These are phyloP conservation scores for Fusarium sp. DNA, from an alignment of 2,329 filamentous ascomycete genomes.

Conservation along the genomic window DNA sequence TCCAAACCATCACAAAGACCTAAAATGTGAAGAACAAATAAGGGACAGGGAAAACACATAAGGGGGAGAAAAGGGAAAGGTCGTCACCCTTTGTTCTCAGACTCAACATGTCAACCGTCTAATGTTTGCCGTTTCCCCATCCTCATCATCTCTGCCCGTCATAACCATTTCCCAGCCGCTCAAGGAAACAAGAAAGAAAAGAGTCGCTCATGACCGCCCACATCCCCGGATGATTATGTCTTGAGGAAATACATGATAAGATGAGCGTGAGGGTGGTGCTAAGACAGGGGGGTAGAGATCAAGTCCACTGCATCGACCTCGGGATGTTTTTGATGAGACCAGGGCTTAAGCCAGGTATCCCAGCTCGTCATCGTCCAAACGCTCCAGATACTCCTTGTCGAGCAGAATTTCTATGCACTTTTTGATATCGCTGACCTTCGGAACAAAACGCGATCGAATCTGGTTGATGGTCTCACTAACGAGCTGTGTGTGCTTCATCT, in stretches of 20 bases:
- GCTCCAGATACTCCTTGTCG: constrained; percentile 98
- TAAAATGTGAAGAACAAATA: constrained; percentile 18
- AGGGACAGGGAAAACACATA: constrained; percentile 7
- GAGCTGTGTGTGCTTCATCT: constrained; percentile 96
- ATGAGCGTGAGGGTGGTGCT: constrained; percentile 5
- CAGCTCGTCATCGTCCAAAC: constrained; percentile 91
- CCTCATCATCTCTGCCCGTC: constrained; percentile 19
- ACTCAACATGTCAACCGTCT: constrained; percentile 28
- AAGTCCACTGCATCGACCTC: background rate
- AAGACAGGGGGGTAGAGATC: constrained; percentile 2
- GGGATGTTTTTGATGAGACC: background rate
- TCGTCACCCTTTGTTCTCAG: constrained; percentile 7
- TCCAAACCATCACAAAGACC: constrained; percentile 12
- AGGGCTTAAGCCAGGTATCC: constrained; percentile 84
- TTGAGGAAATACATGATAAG: constrained; percentile 16
- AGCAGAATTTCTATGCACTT: constrained; percentile 99
- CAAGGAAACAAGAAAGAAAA: constrained; percentile 29
- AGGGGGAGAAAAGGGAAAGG: background rate
- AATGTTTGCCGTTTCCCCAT: constrained; percentile 27
- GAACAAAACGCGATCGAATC: constrained; percentile 91
- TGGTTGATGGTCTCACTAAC: constrained; percentile 96
- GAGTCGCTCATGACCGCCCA: constrained; percentile 15
- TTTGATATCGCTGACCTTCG: constrained; percentile 96
- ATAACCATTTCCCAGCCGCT: constrained; percentile 15
- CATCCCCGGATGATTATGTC: constrained; percentile 2